phyloP scores from a whole-genome alignment of 208 protist genomes.

The Crithidia expoeki region DNA sequence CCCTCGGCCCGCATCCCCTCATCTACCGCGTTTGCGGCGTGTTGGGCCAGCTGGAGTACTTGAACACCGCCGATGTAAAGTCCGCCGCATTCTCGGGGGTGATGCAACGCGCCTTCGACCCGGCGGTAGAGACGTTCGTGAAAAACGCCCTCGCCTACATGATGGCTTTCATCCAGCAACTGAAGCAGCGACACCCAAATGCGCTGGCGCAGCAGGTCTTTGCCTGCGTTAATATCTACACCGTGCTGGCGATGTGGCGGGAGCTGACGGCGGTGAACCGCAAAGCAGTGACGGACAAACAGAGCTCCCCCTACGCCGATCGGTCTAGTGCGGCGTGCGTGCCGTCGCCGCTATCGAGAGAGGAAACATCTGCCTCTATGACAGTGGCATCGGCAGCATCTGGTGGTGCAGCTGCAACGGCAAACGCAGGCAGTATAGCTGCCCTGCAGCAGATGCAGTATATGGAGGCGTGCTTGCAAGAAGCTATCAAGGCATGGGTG shows the following conservation, averaged over 20 bases:
- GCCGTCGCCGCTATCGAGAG: neutral
- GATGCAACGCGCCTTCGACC: slow-evolving; percentile 40
- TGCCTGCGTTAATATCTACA: slow-evolving; percentile 60
- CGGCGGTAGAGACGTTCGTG: slow-evolving; percentile 37
- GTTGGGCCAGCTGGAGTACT: slow-evolving; percentile 62
- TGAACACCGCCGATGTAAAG: slow-evolving; percentile 62
- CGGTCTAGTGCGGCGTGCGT: too few relatives aligned
- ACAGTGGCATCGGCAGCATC: neutral
- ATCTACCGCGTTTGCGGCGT: slow-evolving; percentile 55
- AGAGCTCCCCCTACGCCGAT: neutral
- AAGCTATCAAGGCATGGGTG: slow-evolving; percentile 41
- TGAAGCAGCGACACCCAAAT: slow-evolving; percentile 60
- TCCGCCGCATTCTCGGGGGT: slow-evolving; percentile 42
- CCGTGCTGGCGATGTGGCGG: slow-evolving; percentile 50
- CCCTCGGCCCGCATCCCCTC: slow-evolving; percentile 65
- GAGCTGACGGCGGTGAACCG: slow-evolving; percentile 24
- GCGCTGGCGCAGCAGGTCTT: slow-evolving; percentile 64
- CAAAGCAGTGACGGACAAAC: neutral
- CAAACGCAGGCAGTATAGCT: too few relatives aligned
- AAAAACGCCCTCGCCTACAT: slow-evolving; percentile 35
- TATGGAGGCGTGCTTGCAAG: slow-evolving; percentile 42
- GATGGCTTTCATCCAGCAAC: slow-evolving; percentile 41
- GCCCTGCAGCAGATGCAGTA: slow-evolving; percentile 21
- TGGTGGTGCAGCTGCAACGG: neutral
- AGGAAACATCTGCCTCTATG: neutral